Evolutionary conservation across 23 red algal genomes (phyloP).

Genomic region (Gracilaria gracilis): DNA sequence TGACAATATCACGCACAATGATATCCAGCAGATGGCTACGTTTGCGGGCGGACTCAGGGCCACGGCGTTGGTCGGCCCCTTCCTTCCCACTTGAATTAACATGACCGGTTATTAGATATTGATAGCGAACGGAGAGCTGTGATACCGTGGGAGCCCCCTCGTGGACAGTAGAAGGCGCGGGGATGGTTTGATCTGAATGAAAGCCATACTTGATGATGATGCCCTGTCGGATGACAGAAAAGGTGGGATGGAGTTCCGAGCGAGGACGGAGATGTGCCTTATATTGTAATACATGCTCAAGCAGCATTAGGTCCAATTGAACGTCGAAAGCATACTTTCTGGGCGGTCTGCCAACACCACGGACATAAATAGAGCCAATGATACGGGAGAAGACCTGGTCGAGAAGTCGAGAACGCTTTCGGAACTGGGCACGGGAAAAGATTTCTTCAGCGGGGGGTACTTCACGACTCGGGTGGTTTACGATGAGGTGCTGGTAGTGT

Average conservation of each 20-base stretch:
- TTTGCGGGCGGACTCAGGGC: not conserved
- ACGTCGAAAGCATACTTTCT: not conserved
- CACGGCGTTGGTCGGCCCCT: not conserved
- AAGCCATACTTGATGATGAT: not conserved
- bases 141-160: not conserved
- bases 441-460: not conserved
- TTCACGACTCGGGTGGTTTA: slow-evolving; percentile 1
- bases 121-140: not conserved
- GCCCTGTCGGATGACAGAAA: not conserved
- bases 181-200: not conserved
- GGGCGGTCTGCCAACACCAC: slow-evolving; percentile 4
- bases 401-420: slow-evolving; percentile 12
- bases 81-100: not conserved
- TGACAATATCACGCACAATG: slow-evolving; percentile 5
- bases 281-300: slow-evolving; percentile 5
- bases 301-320: not conserved
- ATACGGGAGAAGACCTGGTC: not conserved
- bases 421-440: not conserved
- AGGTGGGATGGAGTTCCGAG: not conserved
- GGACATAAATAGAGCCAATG: not conserved
- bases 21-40: slow-evolving; percentile 1
- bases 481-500: not conserved
- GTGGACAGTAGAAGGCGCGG: not conserved
- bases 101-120: not conserved
- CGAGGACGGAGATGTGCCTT: slow-evolving; percentile 6